phyloP scores from a whole-genome alignment of 106 monocot genomes.

The Apostasia shenzhenica region DNA sequence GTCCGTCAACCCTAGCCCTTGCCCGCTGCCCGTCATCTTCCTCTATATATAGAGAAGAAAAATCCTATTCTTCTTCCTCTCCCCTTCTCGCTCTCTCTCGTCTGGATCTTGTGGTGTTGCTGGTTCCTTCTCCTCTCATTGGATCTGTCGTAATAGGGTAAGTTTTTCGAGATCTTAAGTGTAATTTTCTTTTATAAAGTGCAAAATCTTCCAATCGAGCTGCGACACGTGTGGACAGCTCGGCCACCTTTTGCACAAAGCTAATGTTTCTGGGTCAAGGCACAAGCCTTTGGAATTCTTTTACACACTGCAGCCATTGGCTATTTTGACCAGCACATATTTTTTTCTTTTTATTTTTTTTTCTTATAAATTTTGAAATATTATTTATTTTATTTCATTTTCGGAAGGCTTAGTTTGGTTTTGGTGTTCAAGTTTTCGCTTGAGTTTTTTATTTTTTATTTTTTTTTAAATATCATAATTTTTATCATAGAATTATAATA shows the following conservation, averaged over 20 bases:
- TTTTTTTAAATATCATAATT: no score
- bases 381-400: no score
- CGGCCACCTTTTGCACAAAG: slow-evolving; percentile 5
- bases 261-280: background rate
- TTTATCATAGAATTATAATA: no score
- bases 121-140: background rate
- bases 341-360: no score
- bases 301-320: no score
- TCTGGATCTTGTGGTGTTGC: background rate
- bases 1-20: background rate
- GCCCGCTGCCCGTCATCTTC: background rate
- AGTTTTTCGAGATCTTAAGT: background rate
- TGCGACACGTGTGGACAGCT: slow-evolving; percentile 3
- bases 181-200: background rate
- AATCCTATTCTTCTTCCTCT: background rate
- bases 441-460: no score
- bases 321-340: no score
- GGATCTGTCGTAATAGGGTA: no score
- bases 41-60: background rate
- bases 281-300: no score
- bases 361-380: no score
- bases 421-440: no score
- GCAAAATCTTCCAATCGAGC: background rate
- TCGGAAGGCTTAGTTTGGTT: no score
- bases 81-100: background rate